phyloP scores from a whole-genome alignment of 2,329 filamentous ascomycete genomes.

The Diaporthe caulivora region DNA sequence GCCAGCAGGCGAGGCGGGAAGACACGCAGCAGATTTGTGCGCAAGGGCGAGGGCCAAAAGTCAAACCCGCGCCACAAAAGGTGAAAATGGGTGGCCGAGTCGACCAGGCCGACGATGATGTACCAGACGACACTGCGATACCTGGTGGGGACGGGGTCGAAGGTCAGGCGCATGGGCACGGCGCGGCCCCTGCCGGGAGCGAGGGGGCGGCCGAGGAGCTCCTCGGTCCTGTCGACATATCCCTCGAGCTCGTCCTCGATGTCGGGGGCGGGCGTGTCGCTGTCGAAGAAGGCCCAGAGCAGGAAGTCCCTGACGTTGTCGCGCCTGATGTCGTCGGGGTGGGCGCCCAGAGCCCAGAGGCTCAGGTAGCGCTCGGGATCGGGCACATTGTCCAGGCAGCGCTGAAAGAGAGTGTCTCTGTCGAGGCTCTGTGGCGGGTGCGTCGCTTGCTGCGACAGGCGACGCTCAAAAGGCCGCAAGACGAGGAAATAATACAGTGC shows the following conservation, averaged over 20 bases:
- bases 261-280: constrained; percentile 43
- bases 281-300: constrained; percentile 76
- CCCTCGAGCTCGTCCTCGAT: constrained; percentile 57
- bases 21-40: constrained; percentile 47
- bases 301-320: constrained; percentile 78
- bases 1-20: constrained; percentile 70
- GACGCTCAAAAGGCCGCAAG: constrained; percentile 56
- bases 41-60: constrained; percentile 60
- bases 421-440: constrained; percentile 59
- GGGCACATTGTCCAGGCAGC: constrained; percentile 66
- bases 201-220: constrained; percentile 63
- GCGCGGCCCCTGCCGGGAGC: constrained; percentile 67
- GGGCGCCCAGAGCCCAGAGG: constrained; percentile 76
- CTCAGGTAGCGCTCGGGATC: constrained; percentile 69
- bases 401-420: constrained; percentile 67
- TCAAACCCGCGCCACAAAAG: constrained; percentile 64
- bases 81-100: constrained; percentile 61
- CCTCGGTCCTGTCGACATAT: constrained; percentile 66
- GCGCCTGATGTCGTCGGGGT: constrained; percentile 67
- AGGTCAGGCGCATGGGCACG: constrained; percentile 70
- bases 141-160: constrained; percentile 72
- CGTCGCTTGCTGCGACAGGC: constrained; percentile 53
- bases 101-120: constrained; percentile 65
- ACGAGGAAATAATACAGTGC: constrained; percentile 56
- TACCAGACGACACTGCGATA: constrained; percentile 77